These are phyloP conservation scores for Xylaria sp. DNA, from an alignment of 2,329 filamentous ascomycete species.

Conservation along the genomic window DNA sequence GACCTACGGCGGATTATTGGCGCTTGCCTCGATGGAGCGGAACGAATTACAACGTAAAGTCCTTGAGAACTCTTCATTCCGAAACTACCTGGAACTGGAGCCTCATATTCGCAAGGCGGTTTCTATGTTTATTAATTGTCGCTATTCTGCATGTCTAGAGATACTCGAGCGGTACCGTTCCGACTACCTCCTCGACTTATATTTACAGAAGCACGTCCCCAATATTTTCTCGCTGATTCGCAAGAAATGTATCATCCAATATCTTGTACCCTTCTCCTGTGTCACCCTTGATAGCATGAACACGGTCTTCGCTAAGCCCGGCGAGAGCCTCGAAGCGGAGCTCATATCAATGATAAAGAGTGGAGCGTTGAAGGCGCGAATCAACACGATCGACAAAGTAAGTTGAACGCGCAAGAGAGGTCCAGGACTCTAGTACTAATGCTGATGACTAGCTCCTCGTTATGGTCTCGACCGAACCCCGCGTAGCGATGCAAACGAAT, in stretches of 20 bases:
- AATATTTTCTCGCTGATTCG: constrained; percentile 79
- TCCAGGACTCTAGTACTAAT: constrained; percentile 22
- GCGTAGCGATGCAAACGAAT: constrained; percentile 75
- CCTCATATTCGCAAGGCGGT: constrained; percentile 94
- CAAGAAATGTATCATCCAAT: constrained; percentile 92
- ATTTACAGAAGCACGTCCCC: constrained; percentile 79
- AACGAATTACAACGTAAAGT: constrained; percentile 77
- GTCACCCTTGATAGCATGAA: constrained; percentile 85
- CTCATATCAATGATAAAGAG: constrained; percentile 80
- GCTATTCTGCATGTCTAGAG: constrained; percentile 85
- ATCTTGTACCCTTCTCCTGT: constrained; percentile 88
- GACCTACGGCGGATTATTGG: constrained; percentile 88
- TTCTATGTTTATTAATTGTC: constrained; percentile 86
- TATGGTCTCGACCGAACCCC: constrained; percentile 72
- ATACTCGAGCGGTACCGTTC: constrained; percentile 82
- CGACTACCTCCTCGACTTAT: constrained; percentile 91
- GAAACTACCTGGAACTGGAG: constrained; percentile 89
- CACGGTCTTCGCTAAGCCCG: constrained; percentile 74
- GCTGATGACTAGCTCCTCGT: constrained; percentile 69
- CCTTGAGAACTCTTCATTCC: constrained; percentile 82
- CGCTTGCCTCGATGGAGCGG: constrained; percentile 89
- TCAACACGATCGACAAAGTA: constrained; percentile 84
- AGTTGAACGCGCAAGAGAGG: constrained; percentile 28
- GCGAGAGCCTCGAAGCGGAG: constrained; percentile 75
- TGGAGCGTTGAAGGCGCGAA: constrained; percentile 77